Evolutionary conservation across 805 yeast species (phyloP), one percentile per base, ranked within the genome.

Genomic region (Suhomyces faveliae): DNA sequence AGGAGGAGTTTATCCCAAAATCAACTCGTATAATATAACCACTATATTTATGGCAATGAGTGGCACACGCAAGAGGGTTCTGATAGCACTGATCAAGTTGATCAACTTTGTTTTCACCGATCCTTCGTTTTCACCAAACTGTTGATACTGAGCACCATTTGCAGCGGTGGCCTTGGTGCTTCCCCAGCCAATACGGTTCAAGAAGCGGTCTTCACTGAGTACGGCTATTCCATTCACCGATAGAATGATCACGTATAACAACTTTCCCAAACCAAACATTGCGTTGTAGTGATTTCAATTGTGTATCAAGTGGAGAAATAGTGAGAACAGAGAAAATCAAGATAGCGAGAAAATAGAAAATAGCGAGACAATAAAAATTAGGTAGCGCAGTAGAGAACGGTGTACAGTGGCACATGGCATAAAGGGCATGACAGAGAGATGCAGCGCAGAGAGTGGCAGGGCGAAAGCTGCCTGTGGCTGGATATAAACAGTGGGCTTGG

Each of bases 211-310:
- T 57, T 87, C 95, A 61, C 86, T 85, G 45, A 87, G 75, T 29
- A 87, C 84, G 0, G 94, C 94, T 23, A 87, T 78, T 0, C 92
- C 81, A 63, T 87, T 87, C 42, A 86, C 78, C 48, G 86, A 67
- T 33, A 87, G 71, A n/a, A 81, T 64, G 20, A 75, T 66, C 47
- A 79, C 81, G 57, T 81, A 82, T 47, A 81, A 71, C 25, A 82
- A 66, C 59, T 74, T 80, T 9, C 86, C 85, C 38, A 82, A 65
- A 13, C 87, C 86, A 65, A 82, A 82, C 84, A 81, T 73, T n/a
- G 15, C 30, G 45, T 12, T n/a, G n/a, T 7, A 24, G 17, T 33
- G 37, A 5, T 20, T 19, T 19, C 12, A 22, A 21, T n/a, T 39
- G 12, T 39, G 15, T 3, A 9, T 17, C 1, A 33, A 33, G 7